These are phyloP conservation scores for Psidium friedrichsthalianum DNA, from an alignment of 345 rosid species.

Conservation along the genomic window DNA sequence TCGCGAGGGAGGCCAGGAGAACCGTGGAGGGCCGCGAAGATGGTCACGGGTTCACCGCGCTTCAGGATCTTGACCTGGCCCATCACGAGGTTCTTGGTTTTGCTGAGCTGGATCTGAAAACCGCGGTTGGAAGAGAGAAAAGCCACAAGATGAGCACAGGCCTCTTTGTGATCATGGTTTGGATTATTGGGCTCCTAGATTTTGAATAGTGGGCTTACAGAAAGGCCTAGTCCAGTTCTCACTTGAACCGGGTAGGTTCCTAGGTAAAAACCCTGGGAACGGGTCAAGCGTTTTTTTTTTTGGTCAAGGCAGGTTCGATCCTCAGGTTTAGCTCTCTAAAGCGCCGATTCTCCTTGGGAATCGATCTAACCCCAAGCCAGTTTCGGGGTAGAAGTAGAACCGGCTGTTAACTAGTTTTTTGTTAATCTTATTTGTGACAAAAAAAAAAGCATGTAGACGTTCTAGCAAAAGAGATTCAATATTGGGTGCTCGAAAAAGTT, in stretches of 20 bases:
- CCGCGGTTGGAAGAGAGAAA: background rate
- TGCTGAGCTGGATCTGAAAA: background rate
- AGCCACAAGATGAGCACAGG: background rate
- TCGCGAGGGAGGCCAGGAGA: background rate
- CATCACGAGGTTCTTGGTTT: constrained; percentile 22
- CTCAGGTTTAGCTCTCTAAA: background rate
- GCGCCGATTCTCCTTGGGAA: background rate
- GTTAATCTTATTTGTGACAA: background rate
- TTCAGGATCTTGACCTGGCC: constrained; percentile 55
- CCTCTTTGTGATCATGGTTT: background rate
- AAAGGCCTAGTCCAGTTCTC: background rate
- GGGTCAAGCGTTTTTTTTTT: background rate
- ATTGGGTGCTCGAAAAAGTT: background rate
- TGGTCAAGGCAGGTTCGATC: background rate
- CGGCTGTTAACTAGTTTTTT: background rate
- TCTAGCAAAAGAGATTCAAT: background rate
- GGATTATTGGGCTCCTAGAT: too few relatives aligned
- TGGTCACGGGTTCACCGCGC: constrained; percentile 38
- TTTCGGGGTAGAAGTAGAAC: too few relatives aligned
- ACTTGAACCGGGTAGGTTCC: background rate
- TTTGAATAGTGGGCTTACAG: background rate
- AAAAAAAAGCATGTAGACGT: background rate
- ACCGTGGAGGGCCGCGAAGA: background rate
- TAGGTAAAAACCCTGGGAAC: background rate
- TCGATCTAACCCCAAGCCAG: background rate